Base-by-base conservation (phyloP, 257 asterid genomes). In the Marsdenia floribunda region DNA sequence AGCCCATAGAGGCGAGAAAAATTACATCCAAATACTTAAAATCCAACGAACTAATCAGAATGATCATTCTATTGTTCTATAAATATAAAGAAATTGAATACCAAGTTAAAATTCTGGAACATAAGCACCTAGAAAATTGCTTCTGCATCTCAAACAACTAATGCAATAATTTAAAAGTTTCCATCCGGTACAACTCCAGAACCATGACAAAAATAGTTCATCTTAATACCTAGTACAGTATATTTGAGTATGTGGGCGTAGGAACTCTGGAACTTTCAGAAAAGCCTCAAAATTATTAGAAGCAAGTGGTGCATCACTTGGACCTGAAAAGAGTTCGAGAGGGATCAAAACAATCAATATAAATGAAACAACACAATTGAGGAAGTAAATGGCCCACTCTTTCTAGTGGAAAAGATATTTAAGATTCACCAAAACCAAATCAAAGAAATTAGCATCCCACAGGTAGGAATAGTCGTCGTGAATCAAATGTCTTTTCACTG, bases 301-400 rank as follows among this genome's bases (percentile, higher is more conserved):
- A 79, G 99, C 98, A 83, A 95, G 87, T 70, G 96, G 98, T 54
- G 96, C 90, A 83, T 95, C 98, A 83, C 87, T 89, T 73, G 98
- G 99, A 80, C 98, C 99, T 95, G 94, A 77, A 78, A 73, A 70
- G 79, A 69, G 66, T 81, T 44, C 77, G 53, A 73, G 72, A 73
- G 73, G 57, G 73, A 76, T 70, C 12, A 35, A 35, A 35, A 37
- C 14, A 64, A 64, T 35, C 21, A 58, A 64, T 16, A 64, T 6
- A 64, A 64, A 35, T 35, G 52, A 37, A 38, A 18, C 22, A 65
- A 38, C 9, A 5, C 70, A 26, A 35, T 15, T 46, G 38, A 19
- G 19, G 24, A 65, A 65, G 29, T 65, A 65, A 65, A 38, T 18
- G 29, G 18, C 21, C 26, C 2, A 21, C 37, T 65, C 42, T 29